These are phyloP conservation scores for Sphaerobolus stellatus DNA, from an alignment of 1,284 basidiomycete species.

Conservation along the genomic window DNA sequence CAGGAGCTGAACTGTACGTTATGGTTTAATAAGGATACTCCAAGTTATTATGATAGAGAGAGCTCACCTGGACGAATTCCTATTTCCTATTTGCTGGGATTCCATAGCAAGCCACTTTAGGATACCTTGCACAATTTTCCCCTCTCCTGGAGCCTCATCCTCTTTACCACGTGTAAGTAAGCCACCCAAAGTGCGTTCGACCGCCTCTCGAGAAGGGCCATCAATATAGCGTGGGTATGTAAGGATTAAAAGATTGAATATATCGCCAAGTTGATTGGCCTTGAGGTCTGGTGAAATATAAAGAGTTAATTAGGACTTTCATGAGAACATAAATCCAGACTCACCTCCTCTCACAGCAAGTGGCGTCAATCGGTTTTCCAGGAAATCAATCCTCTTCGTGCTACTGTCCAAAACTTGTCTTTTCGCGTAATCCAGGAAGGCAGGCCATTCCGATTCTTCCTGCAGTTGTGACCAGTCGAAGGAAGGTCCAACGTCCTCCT, in stretches of 20 bases:
- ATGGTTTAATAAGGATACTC: neutral
- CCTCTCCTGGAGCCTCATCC: slow-evolving; percentile 32
- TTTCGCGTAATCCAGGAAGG: slow-evolving; percentile 54
- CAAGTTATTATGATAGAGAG: too few species aligned
- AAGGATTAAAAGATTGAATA: slow-evolving; percentile 70
- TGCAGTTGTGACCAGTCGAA: slow-evolving; percentile 51
- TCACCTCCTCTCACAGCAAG: slow-evolving; percentile 60
- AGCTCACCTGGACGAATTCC: too few species aligned
- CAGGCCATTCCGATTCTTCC: slow-evolving; percentile 48
- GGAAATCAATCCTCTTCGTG: slow-evolving; percentile 59
- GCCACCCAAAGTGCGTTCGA: slow-evolving; percentile 61
- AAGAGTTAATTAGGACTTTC: neutral
- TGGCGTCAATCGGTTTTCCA: slow-evolving; percentile 59
- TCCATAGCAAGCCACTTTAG: slow-evolving; percentile 72
- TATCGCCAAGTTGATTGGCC: slow-evolving; percentile 63
- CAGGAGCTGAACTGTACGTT: slow-evolving; percentile 45
- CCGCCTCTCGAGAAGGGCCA: slow-evolving; percentile 63
- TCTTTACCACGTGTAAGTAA: slow-evolving; percentile 49
- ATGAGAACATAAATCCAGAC: slow-evolving; percentile 20
- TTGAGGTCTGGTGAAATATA: slow-evolving; percentile 50
- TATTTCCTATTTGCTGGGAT: slow-evolving; percentile 52
- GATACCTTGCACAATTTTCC: slow-evolving; percentile 62
- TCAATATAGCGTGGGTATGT: slow-evolving; percentile 81
- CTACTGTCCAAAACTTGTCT: slow-evolving; percentile 48
- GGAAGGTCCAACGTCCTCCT: slow-evolving; percentile 21